These are phyloP conservation scores for Fistulifera solaris DNA, from an alignment of 108 stramenopile species.

Conservation along the genomic window DNA sequence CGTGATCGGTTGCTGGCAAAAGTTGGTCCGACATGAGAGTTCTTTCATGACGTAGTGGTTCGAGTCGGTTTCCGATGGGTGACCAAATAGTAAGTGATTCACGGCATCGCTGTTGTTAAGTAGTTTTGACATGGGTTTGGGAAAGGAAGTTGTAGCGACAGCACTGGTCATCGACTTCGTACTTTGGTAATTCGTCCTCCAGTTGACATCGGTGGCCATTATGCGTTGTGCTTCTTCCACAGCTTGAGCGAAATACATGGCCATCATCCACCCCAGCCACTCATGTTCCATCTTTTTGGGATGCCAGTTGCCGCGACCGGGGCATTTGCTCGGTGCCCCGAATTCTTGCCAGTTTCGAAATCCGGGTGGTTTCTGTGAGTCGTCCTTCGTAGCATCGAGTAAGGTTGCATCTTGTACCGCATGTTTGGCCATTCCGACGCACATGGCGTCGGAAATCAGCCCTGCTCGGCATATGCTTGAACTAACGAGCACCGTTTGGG, in stretches of 20 bases:
- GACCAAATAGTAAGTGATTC: conserved; percentile 46
- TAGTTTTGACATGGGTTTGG: conserved; percentile 11
- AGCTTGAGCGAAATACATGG: conserved; percentile 70
- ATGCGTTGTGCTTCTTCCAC: conserved; percentile 40
- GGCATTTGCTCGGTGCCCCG: conserved; percentile 63
- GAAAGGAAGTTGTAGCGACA: conserved; percentile 3
- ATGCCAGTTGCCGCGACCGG: conserved; percentile 78
- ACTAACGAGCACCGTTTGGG: conserved; percentile 26
- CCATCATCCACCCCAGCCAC: conserved; percentile 70
- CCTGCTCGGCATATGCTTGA: conserved; percentile 44
- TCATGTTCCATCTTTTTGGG: conserved; percentile 72
- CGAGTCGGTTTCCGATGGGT: conserved; percentile 11
- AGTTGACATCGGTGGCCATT: not conserved
- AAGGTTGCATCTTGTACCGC: conserved; percentile 26
- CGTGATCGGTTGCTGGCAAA: conserved; percentile 57
- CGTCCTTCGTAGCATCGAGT: conserved; percentile 16
- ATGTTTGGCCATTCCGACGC: conserved; percentile 38
- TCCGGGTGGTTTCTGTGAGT: conserved; percentile 37
- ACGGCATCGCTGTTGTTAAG: conserved; percentile 25
- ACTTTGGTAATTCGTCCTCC: not conserved
- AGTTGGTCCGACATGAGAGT: conserved; percentile 76
- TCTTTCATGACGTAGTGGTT: conserved; percentile 36
- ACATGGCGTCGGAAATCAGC: conserved; percentile 53
- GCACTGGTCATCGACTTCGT: not conserved
- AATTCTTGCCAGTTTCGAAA: conserved; percentile 76